Conservation (phyloP, 2,329 filamentous ascomycete species). For the Teratosphaeriaceae sp. region DNA sequence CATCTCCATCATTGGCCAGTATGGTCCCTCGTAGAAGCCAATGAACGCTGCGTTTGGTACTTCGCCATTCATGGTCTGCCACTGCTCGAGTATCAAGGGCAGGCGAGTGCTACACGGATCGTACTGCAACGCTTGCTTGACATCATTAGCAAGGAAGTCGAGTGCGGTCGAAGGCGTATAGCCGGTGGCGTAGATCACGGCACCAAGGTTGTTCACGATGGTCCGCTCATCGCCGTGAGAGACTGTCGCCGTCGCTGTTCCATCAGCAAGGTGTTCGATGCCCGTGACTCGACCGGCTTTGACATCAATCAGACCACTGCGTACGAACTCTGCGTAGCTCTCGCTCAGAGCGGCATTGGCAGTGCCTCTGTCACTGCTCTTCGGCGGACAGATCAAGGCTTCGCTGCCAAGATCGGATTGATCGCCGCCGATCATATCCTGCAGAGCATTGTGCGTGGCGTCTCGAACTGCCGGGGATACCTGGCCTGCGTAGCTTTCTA, state of each 20-base stretch:
- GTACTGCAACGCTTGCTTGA: constrained; percentile 53
- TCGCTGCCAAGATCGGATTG: constrained; percentile 32
- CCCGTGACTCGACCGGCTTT: constrained; percentile 30
- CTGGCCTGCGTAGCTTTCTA: constrained; percentile 59
- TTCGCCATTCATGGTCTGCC: constrained; percentile 37
- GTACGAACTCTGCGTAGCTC: constrained; percentile 66
- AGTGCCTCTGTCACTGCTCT: constrained; percentile 21
- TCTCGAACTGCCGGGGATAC: constrained; percentile 47
- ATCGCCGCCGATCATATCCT: constrained; percentile 37
- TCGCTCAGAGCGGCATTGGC: constrained; percentile 65
- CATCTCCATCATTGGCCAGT: constrained; percentile 85
- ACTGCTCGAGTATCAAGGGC: constrained; percentile 59
- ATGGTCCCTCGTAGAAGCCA: constrained; percentile 76
- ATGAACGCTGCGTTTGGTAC: constrained; percentile 67
- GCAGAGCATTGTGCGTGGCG: constrained; percentile 22
- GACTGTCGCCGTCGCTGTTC: constrained; percentile 9
- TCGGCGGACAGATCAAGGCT: constrained; percentile 16
- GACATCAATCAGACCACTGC: constrained; percentile 47
- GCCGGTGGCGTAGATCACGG: constrained; percentile 68
- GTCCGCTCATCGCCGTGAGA: constrained; percentile 1
- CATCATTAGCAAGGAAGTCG: constrained; percentile 53
- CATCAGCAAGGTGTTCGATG: constrained; percentile 11
- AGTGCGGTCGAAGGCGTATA: constrained; percentile 61
- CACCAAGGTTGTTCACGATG: constrained; percentile 52
- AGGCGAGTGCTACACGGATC: constrained; percentile 48